Evolutionary conservation across 306 rosid species (phyloP).

Genomic region (Psophocarpus tetragonolobus): DNA sequence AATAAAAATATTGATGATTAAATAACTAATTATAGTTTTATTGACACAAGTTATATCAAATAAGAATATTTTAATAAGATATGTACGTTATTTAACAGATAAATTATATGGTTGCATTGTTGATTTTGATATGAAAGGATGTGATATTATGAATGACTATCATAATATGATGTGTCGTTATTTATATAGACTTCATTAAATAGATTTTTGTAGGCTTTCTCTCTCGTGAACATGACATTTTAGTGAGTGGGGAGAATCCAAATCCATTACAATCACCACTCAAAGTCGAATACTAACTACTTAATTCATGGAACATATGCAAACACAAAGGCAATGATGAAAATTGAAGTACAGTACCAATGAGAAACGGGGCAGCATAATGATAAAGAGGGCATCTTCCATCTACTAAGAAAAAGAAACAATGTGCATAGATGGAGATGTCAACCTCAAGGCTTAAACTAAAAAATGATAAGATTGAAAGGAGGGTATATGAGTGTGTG

Average conservation of each 20-base stretch:
- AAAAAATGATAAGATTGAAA: constrained; percentile 18
- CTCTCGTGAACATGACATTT: neutral
- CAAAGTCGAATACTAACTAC: neutral
- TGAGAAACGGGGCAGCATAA: no score
- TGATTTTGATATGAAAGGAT: neutral
- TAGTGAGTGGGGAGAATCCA: neutral
- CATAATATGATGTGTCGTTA: neutral
- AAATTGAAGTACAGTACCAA: neutral
- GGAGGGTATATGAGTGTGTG: neutral
- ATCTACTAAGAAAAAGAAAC: neutral
- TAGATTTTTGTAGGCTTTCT: neutral
- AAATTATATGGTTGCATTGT: neutral
- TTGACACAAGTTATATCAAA: no score
- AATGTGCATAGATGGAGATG: constrained; percentile 14
- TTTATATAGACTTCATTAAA: neutral
- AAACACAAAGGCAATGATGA: neutral
- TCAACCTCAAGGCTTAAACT: constrained; percentile 24
- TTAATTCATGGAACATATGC: neutral
- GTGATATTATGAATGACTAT: neutral
- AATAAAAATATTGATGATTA: no score
- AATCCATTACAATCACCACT: neutral
- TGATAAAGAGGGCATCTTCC: no score
- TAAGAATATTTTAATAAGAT: no score
- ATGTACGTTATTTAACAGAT: no score
- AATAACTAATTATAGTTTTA: no score